phyloP scores from a whole-genome alignment of 2,329 filamentous ascomycete genomes.

The Ophiocordyceps unilateralis region DNA sequence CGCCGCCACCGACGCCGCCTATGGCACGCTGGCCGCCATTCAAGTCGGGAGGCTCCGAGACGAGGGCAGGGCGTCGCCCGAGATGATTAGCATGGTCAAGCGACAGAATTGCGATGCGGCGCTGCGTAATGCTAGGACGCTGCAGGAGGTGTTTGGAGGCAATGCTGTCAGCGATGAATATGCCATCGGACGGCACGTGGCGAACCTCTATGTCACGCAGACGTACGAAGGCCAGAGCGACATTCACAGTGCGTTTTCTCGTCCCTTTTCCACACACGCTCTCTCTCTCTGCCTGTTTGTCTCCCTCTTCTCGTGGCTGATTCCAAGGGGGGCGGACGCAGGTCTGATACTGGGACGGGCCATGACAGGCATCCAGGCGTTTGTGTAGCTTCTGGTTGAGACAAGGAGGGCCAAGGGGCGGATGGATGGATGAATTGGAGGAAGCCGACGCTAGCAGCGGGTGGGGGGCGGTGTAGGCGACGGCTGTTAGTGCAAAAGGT shows the following conservation, averaged over 20 bases:
- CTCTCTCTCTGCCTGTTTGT: not conserved
- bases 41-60: slow-evolving; percentile 92
- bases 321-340: slow-evolving; percentile 15
- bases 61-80: slow-evolving; percentile 67
- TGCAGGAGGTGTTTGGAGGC: slow-evolving; percentile 94
- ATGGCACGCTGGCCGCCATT: slow-evolving; percentile 72
- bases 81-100: slow-evolving; percentile 97
- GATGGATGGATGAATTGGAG: too few relatives aligned
- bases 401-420: too few relatives aligned
- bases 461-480: too few relatives aligned
- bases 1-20: slow-evolving; percentile 77
- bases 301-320: not conserved
- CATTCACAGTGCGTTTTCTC: slow-evolving; percentile 62
- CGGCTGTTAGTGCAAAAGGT: too few relatives aligned
- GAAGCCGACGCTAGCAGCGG: too few relatives aligned
- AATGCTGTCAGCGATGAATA: slow-evolving; percentile 99
- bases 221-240: slow-evolving; percentile 98
- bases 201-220: slow-evolving; percentile 92
- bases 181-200: slow-evolving; percentile 81
- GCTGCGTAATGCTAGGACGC: slow-evolving; percentile 55
- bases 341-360: slow-evolving; percentile 51
- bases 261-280: not conserved
- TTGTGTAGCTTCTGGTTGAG: too few relatives aligned
- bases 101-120: slow-evolving; percentile 92
- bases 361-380: slow-evolving; percentile 63